phyloP scores from a whole-genome alignment of 1,139 yeast genomes.

The Geotrichum citri-aurantii region DNA sequence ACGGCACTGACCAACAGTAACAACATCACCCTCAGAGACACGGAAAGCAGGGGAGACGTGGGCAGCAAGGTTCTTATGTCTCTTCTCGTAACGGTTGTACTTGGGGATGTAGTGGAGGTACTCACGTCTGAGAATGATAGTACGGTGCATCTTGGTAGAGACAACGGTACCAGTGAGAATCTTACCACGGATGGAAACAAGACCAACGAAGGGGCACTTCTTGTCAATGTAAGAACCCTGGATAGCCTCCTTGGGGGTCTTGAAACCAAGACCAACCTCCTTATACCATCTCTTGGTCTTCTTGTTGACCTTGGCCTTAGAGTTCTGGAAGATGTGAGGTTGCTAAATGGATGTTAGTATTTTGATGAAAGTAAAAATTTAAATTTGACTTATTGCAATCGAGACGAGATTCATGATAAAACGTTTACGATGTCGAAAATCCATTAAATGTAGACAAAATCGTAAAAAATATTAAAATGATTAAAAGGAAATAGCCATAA shows the following conservation, averaged over 20 bases:
- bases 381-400: neutral
- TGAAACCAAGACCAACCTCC: slow-evolving; percentile 99
- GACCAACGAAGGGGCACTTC: slow-evolving; percentile 99
- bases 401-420: neutral
- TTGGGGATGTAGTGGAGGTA: slow-evolving; percentile 99
- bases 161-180: slow-evolving; percentile 94
- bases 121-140: slow-evolving; percentile 99
- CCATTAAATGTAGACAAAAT: neutral
- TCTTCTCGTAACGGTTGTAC: slow-evolving; percentile 99
- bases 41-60: slow-evolving; percentile 99
- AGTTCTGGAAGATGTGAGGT: slow-evolving; percentile 99
- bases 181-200: slow-evolving; percentile 98
- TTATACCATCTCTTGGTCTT: slow-evolving; percentile 99
- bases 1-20: slow-evolving; percentile 99
- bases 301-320: slow-evolving; percentile 98
- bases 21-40: slow-evolving; percentile 97
- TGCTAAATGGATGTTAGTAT: slow-evolving; percentile 48
- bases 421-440: neutral
- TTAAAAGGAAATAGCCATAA: neutral
- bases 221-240: slow-evolving; percentile 99
- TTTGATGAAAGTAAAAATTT: neutral
- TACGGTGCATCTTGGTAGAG: slow-evolving; percentile 99
- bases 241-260: slow-evolving; percentile 99
- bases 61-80: slow-evolving; percentile 99
- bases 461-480: neutral